These are phyloP conservation scores for Nakaseomyces bracarensis DNA, from an alignment of 1,139 yeast species.

Conservation along the genomic window DNA sequence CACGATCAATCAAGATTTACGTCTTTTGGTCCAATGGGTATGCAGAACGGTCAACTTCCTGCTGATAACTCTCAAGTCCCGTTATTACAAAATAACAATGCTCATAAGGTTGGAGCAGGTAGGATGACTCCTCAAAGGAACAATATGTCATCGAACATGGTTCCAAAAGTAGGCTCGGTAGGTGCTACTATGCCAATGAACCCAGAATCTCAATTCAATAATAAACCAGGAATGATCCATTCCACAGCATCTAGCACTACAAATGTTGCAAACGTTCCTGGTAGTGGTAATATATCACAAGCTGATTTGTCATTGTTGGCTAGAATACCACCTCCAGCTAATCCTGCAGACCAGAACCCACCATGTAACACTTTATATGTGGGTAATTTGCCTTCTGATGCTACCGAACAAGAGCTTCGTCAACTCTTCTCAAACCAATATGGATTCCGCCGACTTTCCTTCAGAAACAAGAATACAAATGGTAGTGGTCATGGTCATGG, in stretches of 20 bases:
- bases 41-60: conserved; percentile 1
- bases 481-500: conserved; percentile 46
- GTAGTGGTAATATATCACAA: conserved; percentile 37
- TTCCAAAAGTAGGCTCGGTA: conserved; percentile 1
- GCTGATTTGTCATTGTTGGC: conserved; percentile 60
- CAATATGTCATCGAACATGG: conserved; percentile 2
- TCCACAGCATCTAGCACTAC: conserved; percentile 14
- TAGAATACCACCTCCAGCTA: conserved; percentile 89
- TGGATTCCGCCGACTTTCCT: conserved; percentile 86
- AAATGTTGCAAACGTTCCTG: conserved; percentile 1
- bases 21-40: neutral
- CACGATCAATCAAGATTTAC: conserved; percentile 6
- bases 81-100: neutral
- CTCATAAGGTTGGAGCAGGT: conserved; percentile 2
- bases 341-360: conserved; percentile 98
- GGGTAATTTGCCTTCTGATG: conserved; percentile 95
- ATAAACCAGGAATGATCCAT: conserved; percentile 10
- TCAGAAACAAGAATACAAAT: conserved; percentile 58
- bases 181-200: neutral
- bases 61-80: conserved; percentile 1
- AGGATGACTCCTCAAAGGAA: conserved; percentile 5
- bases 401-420: conserved; percentile 87
- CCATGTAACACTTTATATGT: conserved; percentile 96
- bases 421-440: conserved; percentile 83
- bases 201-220: neutral